Conservation (phyloP, 1,284 basidiomycete genomes). For the Tilletia horrida region DNA sequence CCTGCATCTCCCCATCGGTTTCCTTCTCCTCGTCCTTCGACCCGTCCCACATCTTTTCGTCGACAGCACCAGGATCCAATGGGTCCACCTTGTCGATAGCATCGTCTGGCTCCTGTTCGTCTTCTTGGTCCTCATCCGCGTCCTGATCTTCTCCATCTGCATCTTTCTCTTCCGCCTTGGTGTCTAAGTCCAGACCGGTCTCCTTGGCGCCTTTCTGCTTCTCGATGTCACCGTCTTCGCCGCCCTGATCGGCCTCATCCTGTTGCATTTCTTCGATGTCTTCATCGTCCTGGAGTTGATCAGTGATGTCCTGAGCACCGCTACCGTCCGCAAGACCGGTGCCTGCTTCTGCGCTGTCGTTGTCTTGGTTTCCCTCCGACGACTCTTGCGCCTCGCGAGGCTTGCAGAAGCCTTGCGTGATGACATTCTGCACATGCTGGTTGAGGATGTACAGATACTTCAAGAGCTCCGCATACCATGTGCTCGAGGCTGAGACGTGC, state of each 20-base stretch:
- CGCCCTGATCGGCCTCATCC: constrained; percentile 60
- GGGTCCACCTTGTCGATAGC: constrained; percentile 79
- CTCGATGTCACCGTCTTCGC: constrained; percentile 35
- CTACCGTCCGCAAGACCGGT: constrained; percentile 52
- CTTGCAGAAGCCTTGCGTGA: constrained; percentile 77
- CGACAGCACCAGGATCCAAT: constrained; percentile 79
- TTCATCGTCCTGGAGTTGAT: constrained; percentile 66
- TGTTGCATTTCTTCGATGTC: constrained; percentile 85
- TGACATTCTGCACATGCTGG: constrained; percentile 70
- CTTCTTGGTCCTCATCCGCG: constrained; percentile 60
- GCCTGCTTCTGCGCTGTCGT: constrained; percentile 41
- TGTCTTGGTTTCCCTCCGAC: constrained; percentile 31
- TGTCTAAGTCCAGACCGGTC: constrained; percentile 65
- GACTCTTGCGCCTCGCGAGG: constrained; percentile 42
- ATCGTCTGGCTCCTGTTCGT: constrained; percentile 70
- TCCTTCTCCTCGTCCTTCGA: constrained; percentile 63
- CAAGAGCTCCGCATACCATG: constrained; percentile 75
- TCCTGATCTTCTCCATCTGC: constrained; percentile 65
- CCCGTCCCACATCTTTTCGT: constrained; percentile 96
- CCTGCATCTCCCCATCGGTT: constrained; percentile 34
- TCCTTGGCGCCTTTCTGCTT: constrained; percentile 63
- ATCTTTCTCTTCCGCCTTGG: constrained; percentile 49
- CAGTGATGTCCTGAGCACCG: constrained; percentile 59
- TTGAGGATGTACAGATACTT: constrained; percentile 79
- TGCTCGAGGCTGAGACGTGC: constrained; percentile 49